Conservation (phyloP, 164 flowering plant genomes). For the Piper betle region DNA sequence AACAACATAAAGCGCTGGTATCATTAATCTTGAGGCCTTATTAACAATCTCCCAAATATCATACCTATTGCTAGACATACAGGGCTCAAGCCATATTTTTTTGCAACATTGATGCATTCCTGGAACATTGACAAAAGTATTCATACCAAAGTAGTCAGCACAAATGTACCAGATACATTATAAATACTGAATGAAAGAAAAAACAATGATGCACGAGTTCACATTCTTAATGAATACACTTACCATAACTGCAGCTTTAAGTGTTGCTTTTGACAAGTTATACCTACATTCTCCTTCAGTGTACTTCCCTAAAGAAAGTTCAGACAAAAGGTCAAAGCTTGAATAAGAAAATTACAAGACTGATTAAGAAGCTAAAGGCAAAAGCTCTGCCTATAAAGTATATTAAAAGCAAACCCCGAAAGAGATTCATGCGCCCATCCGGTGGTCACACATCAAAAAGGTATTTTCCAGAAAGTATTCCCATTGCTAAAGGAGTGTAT, state of each 20-base stretch:
- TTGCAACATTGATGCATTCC: conserved; percentile 47
- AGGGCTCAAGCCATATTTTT: conserved; percentile 44
- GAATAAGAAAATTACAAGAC: conserved; percentile 2
- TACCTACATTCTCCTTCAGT: conserved; percentile 84
- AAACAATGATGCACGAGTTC: background rate
- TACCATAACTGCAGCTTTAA: conserved; percentile 42
- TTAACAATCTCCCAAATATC: background rate
- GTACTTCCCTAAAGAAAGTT: conserved; percentile 40
- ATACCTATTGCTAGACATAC: conserved; percentile 69
- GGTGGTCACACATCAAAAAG: conserved; percentile 47
- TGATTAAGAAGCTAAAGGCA: background rate
- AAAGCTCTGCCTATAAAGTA: background rate
- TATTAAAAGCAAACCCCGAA: conserved; percentile 31
- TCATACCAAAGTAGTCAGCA: background rate
- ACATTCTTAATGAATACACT: background rate
- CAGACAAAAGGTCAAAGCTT: background rate
- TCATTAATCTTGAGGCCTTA: background rate
- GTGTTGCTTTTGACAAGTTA: conserved; percentile 30
- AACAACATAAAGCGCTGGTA: background rate
- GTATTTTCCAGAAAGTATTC: conserved; percentile 80
- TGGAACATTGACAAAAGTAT: conserved; percentile 14
- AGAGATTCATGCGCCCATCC: conserved; percentile 67
- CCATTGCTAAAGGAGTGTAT: conserved; percentile 91
- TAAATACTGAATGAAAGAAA: background rate
- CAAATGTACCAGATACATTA: too few relatives aligned